A percentile compares a stretch with the other conserved stretches of the same genome.
phyloP scores from a whole-genome alignment of 2,329 filamentous ascomycete genomes.

The Cordyceps farinosa region DNA sequence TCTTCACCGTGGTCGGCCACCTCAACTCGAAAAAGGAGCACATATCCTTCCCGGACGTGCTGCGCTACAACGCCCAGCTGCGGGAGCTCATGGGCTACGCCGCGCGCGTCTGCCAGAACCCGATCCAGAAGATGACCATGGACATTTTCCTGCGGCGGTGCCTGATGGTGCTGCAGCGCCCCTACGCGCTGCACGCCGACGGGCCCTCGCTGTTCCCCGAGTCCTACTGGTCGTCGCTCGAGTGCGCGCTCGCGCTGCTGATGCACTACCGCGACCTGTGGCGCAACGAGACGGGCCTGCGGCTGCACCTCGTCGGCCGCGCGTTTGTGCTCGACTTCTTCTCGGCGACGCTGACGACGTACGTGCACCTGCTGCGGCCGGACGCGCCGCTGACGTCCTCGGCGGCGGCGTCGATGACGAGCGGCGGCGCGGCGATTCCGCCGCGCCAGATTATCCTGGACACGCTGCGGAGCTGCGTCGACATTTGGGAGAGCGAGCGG shows the following conservation, averaged over 20 bases:
- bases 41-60: slow-evolving; percentile 32
- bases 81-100: slow-evolving; percentile 32
- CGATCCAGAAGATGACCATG: slow-evolving; percentile 32
- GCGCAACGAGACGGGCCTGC: slow-evolving; percentile 26
- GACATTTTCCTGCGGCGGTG: slow-evolving; percentile 35
- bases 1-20: slow-evolving; percentile 30
- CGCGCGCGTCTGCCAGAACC: slow-evolving; percentile 27
- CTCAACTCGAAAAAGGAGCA: slow-evolving; percentile 32
- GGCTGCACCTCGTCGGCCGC: slow-evolving; percentile 31
- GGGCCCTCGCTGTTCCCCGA: slow-evolving; percentile 33
- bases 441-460: slow-evolving; percentile 35
- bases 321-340: slow-evolving; percentile 36
- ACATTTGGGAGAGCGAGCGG: slow-evolving; percentile 35
- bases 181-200: slow-evolving; percentile 33
- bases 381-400: slow-evolving; percentile 31
- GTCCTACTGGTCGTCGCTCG: slow-evolving; percentile 36
- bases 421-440: slow-evolving; percentile 29
- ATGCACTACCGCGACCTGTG: slow-evolving; percentile 36
- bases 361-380: slow-evolving; percentile 32
- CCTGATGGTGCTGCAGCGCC: slow-evolving; percentile 35
- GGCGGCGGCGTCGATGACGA: slow-evolving; percentile 17
- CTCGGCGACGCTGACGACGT: slow-evolving; percentile 33
- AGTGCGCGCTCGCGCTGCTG: slow-evolving; percentile 35
- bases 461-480: slow-evolving; percentile 31
- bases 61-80: slow-evolving; percentile 32